These are phyloP conservation scores for Withania somnifera DNA, from an alignment of 305 asterid genomes.

Conservation along the genomic window DNA sequence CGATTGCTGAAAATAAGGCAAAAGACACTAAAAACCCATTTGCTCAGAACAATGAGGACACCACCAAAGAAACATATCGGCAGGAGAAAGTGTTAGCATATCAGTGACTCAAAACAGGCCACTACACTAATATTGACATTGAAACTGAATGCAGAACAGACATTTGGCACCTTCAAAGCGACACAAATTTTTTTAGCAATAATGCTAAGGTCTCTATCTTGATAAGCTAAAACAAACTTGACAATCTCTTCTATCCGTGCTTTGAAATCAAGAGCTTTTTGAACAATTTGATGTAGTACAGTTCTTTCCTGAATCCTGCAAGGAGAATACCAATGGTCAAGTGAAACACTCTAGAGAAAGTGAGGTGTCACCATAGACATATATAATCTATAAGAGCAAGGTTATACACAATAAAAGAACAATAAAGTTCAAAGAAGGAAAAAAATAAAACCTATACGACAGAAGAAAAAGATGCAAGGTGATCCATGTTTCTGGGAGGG, in stretches of 20 bases:
- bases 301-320: conserved; percentile 69
- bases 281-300: conserved; percentile 46
- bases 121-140: background rate
- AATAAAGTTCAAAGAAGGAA: too few species aligned
- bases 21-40: background rate
- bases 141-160: conserved; percentile 8
- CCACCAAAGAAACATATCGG: background rate
- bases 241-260: conserved; percentile 40
- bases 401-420: too few species aligned
- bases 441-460: too few species aligned
- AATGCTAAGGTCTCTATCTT: conserved; percentile 42
- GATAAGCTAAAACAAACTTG: conserved; percentile 40
- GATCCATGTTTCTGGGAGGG: too few species aligned
- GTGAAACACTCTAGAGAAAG: too few species aligned
- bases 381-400: too few species aligned
- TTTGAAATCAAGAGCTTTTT: conserved; percentile 47
- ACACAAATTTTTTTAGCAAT: conserved; percentile 36
- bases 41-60: background rate
- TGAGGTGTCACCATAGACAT: too few species aligned
- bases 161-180: conserved; percentile 57
- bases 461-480: too few species aligned
- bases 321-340: conserved; percentile 15
- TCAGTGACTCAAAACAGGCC: background rate
- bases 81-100: background rate
- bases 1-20: background rate